Base-by-base conservation (phyloP, 768 basidiomycete species). In the Collybia nuda region DNA sequence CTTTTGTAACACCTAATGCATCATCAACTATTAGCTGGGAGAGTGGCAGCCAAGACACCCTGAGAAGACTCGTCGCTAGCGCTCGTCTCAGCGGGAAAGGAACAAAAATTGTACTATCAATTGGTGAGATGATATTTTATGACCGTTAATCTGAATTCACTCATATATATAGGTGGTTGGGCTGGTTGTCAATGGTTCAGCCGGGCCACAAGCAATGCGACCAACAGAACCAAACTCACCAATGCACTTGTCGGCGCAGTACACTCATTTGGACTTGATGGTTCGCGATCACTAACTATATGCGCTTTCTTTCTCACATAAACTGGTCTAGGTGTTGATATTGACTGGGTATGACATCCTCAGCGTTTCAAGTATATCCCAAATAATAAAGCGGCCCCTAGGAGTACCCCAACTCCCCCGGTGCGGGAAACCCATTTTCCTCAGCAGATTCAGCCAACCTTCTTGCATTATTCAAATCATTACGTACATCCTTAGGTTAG, bases 331-430 rank as follows among this genome's bases (percentile, higher is more conserved):
- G 71, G 71, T 23, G 60, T 75, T 39, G 71, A 73, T 53, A 61
- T 90, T 37, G 84, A 86, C 57, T 86, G 85, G 85, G 77, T 75
- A 52, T 7, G 54, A 50, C 45, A 44, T 4, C 35, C 47, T 23
- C 48, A 12, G 15, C 15, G 8, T 29, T 8, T 80, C 48, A 68
- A 11, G 22, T 14, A 50, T 21, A 8, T 38, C 15, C 47, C 28
- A 47, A 45, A 41, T 47, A 24, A 61, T 18, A 74, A 83, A 57
- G 79, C 79, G 22, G 28, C 47, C 28, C 23, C 28, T 2, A 83
- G 84, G 88, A 90, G 73, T 91, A 89, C 64, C 89, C 88, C 5
- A 85, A 84, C 56, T 72, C 75, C 3, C 50, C 66, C 2, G 88
- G 87, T 8, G 73, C 74, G 4, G 84, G 85, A 6, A 88, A 90